Percentiles rank a stretch among this genome's conserved stretches.
These are phyloP conservation scores for Trypanosoma vivax DNA, from an alignment of 208 protist genomes.

Conservation along the genomic window DNA sequence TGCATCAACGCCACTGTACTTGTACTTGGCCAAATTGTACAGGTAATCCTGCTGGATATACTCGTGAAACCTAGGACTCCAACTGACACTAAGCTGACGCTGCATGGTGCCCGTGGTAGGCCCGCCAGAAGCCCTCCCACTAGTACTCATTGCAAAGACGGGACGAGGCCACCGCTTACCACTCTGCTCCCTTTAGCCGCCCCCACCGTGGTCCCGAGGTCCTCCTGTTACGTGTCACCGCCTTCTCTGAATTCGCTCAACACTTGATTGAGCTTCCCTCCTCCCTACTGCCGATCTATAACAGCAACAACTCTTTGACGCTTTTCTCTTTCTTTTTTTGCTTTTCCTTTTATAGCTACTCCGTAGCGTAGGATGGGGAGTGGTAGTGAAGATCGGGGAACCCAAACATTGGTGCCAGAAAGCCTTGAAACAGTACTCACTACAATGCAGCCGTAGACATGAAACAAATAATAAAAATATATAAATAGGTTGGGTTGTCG, in stretches of 20 bases:
- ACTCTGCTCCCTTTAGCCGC: too few relatives aligned
- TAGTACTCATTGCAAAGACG: neutral
- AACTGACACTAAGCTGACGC: constrained; percentile 16
- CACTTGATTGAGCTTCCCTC: neutral
- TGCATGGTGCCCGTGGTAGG: constrained; percentile 4
- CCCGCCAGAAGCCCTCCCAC: neutral
- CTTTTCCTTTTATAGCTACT: neutral
- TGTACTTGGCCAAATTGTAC: constrained; percentile 75
- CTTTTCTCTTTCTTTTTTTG: constrained; percentile 1
- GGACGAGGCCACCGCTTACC: neutral
- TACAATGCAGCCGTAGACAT: neutral
- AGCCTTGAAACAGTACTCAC: too few relatives aligned
- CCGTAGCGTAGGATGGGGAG: too few relatives aligned
- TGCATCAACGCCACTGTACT: constrained; percentile 68
- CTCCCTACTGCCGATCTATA: neutral
- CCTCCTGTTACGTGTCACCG: neutral
- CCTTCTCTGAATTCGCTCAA: neutral
- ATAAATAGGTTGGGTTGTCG: neutral
- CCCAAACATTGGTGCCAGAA: too few relatives aligned
- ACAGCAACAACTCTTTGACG: neutral
- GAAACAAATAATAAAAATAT: neutral
- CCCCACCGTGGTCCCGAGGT: too few relatives aligned
- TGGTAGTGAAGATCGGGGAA: too few relatives aligned
- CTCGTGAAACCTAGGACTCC: constrained; percentile 39
- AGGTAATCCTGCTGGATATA: constrained; percentile 62